phyloP scores from a whole-genome alignment of 2,329 filamentous ascomycete species.

The Claviceps purpurea region DNA sequence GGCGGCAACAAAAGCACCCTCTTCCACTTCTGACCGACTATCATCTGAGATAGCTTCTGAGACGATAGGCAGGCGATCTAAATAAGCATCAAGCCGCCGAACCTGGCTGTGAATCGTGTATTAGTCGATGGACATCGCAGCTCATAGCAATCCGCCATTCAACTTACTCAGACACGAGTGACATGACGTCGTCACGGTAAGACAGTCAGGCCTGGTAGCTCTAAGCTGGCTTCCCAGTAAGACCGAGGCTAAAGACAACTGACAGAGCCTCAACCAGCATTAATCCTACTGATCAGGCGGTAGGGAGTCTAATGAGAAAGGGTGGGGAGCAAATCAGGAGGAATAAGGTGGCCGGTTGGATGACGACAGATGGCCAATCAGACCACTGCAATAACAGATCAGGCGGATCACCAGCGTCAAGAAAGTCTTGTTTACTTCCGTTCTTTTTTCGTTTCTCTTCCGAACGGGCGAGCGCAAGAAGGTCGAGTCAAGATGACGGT shows the following conservation, averaged over 20 bases:
- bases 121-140: conserved; percentile 6
- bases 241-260: conserved; percentile 4
- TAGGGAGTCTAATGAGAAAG: conserved; percentile 2
- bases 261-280: conserved; percentile 8
- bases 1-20: conserved; percentile 21
- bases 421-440: not conserved
- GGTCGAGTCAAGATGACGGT: not conserved
- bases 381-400: conserved; percentile 10
- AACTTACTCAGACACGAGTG: conserved; percentile 35
- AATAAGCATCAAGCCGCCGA: conserved; percentile 48
- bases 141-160: not conserved
- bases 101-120: conserved; percentile 34
- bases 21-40: conserved; percentile 23
- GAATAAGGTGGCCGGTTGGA: conserved; percentile 1
- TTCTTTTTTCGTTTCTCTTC: not conserved
- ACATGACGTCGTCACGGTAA: conserved; percentile 21
- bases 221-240: conserved; percentile 2
- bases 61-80: conserved; percentile 42
- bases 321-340: conserved; percentile 2
- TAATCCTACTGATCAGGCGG: conserved; percentile 2
- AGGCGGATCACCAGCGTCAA: conserved; percentile 7
- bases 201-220: not conserved
- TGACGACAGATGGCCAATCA: conserved; percentile 8
- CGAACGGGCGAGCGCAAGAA: not conserved
- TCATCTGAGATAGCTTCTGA: conserved; percentile 28